Conservation (phyloP, 345 rosid species). For the Microthlaspi erraticum region DNA sequence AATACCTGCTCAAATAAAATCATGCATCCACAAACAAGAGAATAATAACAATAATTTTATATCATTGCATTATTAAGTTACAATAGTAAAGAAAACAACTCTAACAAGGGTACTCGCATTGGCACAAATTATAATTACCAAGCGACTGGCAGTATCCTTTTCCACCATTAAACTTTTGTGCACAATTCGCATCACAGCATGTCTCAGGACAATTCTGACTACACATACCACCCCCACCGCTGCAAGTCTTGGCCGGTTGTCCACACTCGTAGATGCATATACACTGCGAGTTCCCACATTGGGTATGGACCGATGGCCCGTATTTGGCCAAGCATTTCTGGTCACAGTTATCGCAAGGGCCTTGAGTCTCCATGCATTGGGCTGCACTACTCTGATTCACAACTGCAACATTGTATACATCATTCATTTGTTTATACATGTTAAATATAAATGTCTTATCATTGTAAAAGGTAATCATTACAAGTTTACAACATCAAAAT, state of each 20-base stretch:
- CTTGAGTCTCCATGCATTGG: background rate
- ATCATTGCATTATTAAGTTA: background rate
- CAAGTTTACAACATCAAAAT: background rate
- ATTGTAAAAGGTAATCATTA: background rate
- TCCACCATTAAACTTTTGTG: constrained; percentile 13
- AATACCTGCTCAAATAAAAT: too few species aligned
- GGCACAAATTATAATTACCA: constrained; percentile 26
- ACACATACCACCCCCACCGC: constrained; percentile 30
- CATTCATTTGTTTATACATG: background rate
- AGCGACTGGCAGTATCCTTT: constrained; percentile 32
- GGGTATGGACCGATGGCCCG: background rate
- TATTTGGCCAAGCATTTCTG: background rate
- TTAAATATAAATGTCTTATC: background rate
- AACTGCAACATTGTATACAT: constrained; percentile 15
- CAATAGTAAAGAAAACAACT: background rate
- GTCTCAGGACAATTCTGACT: background rate
- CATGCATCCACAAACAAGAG: too few species aligned
- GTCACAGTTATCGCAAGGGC: constrained; percentile 25
- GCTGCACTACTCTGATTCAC: background rate
- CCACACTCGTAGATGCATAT: constrained; percentile 3
- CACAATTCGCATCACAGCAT: constrained; percentile 25
- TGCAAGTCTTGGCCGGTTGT: constrained; percentile 13
- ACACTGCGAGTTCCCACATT: constrained; percentile 5
- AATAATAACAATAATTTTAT: background rate
- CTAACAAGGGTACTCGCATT: constrained; percentile 40